These are phyloP conservation scores for Biscogniauxia sp. DNA, from an alignment of 2,329 filamentous ascomycete species.

Conservation along the genomic window DNA sequence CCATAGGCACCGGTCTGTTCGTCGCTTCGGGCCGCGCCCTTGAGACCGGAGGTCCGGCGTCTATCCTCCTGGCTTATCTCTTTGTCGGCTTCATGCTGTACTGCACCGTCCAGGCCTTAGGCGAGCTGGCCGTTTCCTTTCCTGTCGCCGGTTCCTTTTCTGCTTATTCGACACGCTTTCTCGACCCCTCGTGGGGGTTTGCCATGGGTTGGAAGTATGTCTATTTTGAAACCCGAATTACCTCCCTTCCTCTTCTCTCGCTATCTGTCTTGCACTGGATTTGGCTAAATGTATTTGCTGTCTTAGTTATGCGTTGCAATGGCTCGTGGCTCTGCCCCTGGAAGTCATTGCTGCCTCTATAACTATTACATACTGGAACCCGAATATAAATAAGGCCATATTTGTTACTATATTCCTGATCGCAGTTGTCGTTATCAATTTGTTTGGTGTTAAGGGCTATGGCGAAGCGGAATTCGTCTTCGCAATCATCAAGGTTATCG, in stretches of 20 bases:
- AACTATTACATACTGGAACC: conserved; percentile 78
- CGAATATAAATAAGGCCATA: conserved; percentile 62
- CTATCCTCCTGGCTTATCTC: conserved; percentile 71
- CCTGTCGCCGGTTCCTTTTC: conserved; percentile 91
- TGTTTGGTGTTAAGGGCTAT: conserved; percentile 85
- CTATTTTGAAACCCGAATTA: neutral
- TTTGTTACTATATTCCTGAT: conserved; percentile 82
- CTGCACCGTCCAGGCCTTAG: conserved; percentile 86
- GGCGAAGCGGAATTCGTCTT: conserved; percentile 90
- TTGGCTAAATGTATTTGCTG: neutral
- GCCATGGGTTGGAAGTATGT: conserved; percentile 91
- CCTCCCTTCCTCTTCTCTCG: neutral
- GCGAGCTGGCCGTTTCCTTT: conserved; percentile 86
- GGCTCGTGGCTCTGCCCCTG: conserved; percentile 78
- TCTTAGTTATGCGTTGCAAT: conserved; percentile 76
- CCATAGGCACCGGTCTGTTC: conserved; percentile 84
- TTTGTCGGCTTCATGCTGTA: conserved; percentile 86
- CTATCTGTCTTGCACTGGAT: neutral
- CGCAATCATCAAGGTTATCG: conserved; percentile 79
- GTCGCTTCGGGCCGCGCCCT: conserved; percentile 76
- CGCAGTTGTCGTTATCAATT: conserved; percentile 75
- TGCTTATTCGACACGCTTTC: conserved; percentile 84
- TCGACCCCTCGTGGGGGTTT: conserved; percentile 93
- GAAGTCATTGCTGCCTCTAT: conserved; percentile 86
- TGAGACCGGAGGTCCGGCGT: conserved; percentile 71